A percentile compares a stretch with the other conserved stretches of the same genome.
These are phyloP conservation scores for Brassica napus DNA, from an alignment of 345 rosid species.

Conservation along the genomic window DNA sequence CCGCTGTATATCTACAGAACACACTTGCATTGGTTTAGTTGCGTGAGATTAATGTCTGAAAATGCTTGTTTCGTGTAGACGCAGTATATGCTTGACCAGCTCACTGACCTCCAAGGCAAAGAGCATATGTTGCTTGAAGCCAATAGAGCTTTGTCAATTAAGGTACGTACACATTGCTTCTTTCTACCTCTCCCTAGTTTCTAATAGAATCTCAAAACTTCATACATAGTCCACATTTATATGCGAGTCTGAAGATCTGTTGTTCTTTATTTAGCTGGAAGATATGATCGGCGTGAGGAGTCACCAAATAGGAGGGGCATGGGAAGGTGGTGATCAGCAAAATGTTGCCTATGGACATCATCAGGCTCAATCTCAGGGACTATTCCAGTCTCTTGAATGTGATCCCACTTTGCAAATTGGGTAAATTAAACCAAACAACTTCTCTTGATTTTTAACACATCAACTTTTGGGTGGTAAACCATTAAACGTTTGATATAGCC, in stretches of 20 bases:
- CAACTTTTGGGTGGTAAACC: background rate
- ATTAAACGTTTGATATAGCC: background rate
- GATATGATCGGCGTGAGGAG: conserved; percentile 68
- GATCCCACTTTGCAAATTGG: conserved; percentile 96
- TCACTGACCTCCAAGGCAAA: conserved; percentile 86
- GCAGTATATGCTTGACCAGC: conserved; percentile 92
- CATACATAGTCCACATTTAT: background rate
- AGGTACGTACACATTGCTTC: conserved; percentile 46
- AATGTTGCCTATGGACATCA: conserved; percentile 61
- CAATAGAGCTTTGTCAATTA: conserved; percentile 75
- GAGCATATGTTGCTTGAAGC: conserved; percentile 84
- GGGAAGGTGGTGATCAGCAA: conserved; percentile 78
- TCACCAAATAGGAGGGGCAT: conserved; percentile 55
- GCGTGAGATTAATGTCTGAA: background rate
- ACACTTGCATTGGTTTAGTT: background rate
- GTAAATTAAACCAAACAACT: conserved; percentile 25
- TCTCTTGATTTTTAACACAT: conserved; percentile 1
- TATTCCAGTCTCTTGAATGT: conserved; percentile 84
- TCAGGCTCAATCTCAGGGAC: conserved; percentile 65
- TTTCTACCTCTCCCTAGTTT: background rate
- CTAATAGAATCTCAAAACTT: background rate
- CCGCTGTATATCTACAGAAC: background rate
- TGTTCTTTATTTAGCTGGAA: conserved; percentile 57
- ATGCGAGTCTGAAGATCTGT: background rate
- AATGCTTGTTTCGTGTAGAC: conserved; percentile 53